A percentile compares a stretch with the other conserved stretches of the same genome.
These are phyloP conservation scores for Carex arenaria DNA, from an alignment of 202 grass and related monocot genomes.

Conservation along the genomic window DNA sequence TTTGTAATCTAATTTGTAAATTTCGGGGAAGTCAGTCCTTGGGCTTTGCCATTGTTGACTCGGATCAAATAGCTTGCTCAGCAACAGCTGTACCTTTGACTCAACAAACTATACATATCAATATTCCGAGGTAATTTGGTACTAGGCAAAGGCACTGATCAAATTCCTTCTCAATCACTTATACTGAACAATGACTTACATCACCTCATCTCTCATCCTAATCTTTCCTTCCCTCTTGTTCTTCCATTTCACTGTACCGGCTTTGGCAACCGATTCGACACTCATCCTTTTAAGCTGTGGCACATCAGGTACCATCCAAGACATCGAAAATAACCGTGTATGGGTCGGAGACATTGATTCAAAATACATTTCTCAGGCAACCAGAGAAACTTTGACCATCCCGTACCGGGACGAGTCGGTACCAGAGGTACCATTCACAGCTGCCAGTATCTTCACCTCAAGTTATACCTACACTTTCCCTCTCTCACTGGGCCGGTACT, in stretches of 20 bases:
- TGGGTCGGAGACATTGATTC: constrained; percentile 44
- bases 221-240: not conserved
- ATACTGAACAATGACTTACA: constrained; percentile 15
- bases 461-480: constrained; percentile 59
- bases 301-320: constrained; percentile 8
- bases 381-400: not conserved
- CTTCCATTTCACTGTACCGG: not conserved
- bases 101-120: not conserved
- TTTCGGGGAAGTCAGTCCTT: not conserved
- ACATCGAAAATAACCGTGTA: constrained; percentile 26
- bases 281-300: constrained; percentile 52
- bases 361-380: not conserved
- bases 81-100: not conserved
- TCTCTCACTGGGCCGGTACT: constrained; percentile 41
- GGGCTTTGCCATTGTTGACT: not conserved
- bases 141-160: not conserved
- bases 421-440: constrained; percentile 35
- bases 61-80: not conserved
- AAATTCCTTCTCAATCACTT: not conserved
- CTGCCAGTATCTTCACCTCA: constrained; percentile 43
- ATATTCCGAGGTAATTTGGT: not conserved
- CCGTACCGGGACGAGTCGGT: constrained; percentile 27
- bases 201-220: not conserved
- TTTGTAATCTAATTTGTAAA: too few species aligned
- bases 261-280: not conserved